phyloP scores from a whole-genome alignment of 1,284 basidiomycete genomes.

The Cutaneotrichosporon sp. region DNA sequence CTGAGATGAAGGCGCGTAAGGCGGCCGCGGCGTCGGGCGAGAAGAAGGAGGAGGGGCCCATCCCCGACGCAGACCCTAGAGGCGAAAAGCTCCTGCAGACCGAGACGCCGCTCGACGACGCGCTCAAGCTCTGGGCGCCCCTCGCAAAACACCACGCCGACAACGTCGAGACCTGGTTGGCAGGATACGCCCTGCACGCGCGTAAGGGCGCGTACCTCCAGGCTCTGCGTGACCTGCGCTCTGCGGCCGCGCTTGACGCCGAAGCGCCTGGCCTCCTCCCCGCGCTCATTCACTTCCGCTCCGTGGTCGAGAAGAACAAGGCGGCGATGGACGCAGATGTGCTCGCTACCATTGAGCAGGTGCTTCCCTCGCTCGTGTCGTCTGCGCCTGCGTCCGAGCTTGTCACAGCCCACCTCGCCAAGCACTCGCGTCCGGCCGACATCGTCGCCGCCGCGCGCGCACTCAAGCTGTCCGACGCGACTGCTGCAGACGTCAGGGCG shows the following conservation, averaged over 20 bases:
- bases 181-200: slow-evolving; percentile 73
- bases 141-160: slow-evolving; percentile 56
- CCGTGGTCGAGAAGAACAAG: slow-evolving; percentile 47
- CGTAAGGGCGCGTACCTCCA: slow-evolving; percentile 74
- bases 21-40: slow-evolving; percentile 57
- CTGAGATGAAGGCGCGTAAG: slow-evolving; percentile 77
- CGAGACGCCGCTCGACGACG: slow-evolving; percentile 68
- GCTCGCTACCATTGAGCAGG: slow-evolving; percentile 31
- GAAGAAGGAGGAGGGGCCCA: slow-evolving; percentile 60
- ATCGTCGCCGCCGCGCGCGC: slow-evolving; percentile 62
- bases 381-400: slow-evolving; percentile 50
- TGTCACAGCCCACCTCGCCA: slow-evolving; percentile 51
- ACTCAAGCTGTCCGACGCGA: slow-evolving; percentile 48
- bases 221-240: slow-evolving; percentile 65
- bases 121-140: slow-evolving; percentile 66
- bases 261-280: slow-evolving; percentile 65
- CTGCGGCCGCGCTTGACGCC: slow-evolving; percentile 57
- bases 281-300: slow-evolving; percentile 62
- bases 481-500: slow-evolving; percentile 52
- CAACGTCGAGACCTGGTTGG: slow-evolving; percentile 66
- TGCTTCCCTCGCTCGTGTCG: slow-evolving; percentile 56
- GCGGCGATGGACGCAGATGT: slow-evolving; percentile 42
- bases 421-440: slow-evolving; percentile 59
- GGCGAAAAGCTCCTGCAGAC: slow-evolving; percentile 65
- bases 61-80: slow-evolving; percentile 73